These are phyloP conservation scores for Hydnum rufescens DNA, from an alignment of 768 basidiomycete species.

Conservation along the genomic window DNA sequence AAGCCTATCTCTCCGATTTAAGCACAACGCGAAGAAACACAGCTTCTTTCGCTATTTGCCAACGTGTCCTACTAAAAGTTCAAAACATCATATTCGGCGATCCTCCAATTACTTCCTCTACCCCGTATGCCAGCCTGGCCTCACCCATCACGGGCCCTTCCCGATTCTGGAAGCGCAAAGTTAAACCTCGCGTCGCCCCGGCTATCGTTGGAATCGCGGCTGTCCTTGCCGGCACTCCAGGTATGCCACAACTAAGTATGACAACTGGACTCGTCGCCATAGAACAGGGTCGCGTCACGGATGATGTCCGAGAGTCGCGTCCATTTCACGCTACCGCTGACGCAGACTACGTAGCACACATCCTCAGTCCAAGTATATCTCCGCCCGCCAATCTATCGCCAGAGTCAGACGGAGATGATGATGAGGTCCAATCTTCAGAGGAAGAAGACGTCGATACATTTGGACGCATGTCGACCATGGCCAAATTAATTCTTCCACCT, in stretches of 20 bases:
- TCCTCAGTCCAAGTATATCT: background rate
- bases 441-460: constrained; percentile 1
- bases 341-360: background rate
- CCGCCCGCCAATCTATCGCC: constrained; percentile 12
- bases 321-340: background rate
- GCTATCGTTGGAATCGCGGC: constrained; percentile 71
- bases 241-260: constrained; percentile 53
- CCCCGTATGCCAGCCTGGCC: constrained; percentile 49
- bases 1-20: constrained; percentile 78
- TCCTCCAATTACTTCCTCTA: constrained; percentile 39
- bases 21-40: constrained; percentile 37
- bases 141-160: constrained; percentile 22
- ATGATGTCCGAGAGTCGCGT: constrained; percentile 22
- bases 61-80: constrained; percentile 73
- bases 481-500: background rate
- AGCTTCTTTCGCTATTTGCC: constrained; percentile 74
- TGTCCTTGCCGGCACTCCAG: constrained; percentile 56
- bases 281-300: constrained; percentile 69
- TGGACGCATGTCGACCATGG: background rate
- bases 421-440: constrained; percentile 14
- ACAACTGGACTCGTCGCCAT: constrained; percentile 66
- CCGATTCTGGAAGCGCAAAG: constrained; percentile 35
- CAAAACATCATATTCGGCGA: constrained; percentile 95
- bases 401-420: constrained; percentile 25
- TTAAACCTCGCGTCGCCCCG: constrained; percentile 54